Conservation (phyloP, 495 filamentous ascomycete species). For the Penicillium ucsense region DNA sequence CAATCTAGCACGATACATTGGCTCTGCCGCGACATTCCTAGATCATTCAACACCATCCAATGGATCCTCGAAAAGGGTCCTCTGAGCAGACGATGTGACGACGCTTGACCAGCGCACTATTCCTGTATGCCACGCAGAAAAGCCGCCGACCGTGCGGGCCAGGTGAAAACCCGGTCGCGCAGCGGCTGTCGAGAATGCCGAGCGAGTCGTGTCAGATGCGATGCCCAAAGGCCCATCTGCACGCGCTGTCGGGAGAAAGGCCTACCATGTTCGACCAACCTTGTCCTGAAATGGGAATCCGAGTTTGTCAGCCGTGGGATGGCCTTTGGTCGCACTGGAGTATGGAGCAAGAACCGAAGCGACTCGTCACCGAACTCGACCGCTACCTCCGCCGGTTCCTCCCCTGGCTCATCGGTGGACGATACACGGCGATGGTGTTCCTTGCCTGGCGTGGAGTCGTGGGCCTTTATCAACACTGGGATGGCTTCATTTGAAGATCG, state of each 20-base stretch:
- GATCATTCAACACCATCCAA: neutral
- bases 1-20: neutral
- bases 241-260: slow-evolving; percentile 29
- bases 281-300: slow-evolving; percentile 38
- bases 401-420: slow-evolving; percentile 7
- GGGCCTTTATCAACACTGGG: slow-evolving; percentile 33
- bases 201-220: slow-evolving; percentile 34
- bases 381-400: slow-evolving; percentile 3
- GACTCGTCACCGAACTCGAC: slow-evolving; percentile 3
- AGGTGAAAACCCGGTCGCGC: slow-evolving; percentile 37
- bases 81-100: slow-evolving; percentile 18
- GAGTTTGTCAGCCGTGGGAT: slow-evolving; percentile 35
- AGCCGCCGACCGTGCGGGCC: slow-evolving; percentile 32
- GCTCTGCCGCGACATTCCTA: neutral
- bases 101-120: slow-evolving; percentile 1
- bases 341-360: slow-evolving; percentile 28
- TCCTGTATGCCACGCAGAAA: slow-evolving; percentile 34
- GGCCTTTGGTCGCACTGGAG: slow-evolving; percentile 35
- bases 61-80: neutral
- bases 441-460: slow-evolving; percentile 18
- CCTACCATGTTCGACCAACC: slow-evolving; percentile 27
- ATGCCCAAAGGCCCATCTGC: slow-evolving; percentile 34
- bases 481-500: slow-evolving; percentile 23
- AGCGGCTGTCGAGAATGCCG: slow-evolving; percentile 37
- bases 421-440: slow-evolving; percentile 23